These are phyloP conservation scores for Aspergillus fructus DNA, from an alignment of 2,329 filamentous ascomycete genomes.

Conservation along the genomic window DNA sequence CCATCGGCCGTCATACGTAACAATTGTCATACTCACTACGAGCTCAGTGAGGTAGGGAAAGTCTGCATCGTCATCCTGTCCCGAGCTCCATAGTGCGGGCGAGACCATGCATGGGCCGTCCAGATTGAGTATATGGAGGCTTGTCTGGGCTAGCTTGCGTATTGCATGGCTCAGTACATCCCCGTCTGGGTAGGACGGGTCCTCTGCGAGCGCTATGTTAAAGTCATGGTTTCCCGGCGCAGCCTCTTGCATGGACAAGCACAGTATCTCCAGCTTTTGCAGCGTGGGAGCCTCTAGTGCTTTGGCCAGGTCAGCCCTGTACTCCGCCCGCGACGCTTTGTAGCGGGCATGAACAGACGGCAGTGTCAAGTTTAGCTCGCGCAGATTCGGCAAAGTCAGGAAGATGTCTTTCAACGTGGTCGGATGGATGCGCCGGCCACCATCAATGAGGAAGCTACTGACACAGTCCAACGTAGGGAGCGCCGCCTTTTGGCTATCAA, in stretches of 20 bases:
- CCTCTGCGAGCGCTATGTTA: not conserved
- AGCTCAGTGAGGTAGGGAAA: not conserved
- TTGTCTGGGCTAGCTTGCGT: not conserved
- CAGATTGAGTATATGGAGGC: not conserved
- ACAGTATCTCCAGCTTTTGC: not conserved
- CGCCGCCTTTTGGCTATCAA: not conserved
- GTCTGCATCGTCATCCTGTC: not conserved
- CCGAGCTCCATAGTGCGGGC: not conserved
- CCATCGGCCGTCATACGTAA: conserved; percentile 6
- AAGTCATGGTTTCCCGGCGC: not conserved
- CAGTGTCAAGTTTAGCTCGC: not conserved
- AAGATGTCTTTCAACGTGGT: not conserved
- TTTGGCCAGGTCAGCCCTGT: not conserved
- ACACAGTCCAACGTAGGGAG: not conserved
- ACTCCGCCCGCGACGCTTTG: not conserved
- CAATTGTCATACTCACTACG: not conserved
- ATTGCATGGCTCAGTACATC: not conserved
- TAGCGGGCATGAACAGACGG: not conserved
- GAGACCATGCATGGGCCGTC: not conserved
- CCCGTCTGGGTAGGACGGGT: not conserved
- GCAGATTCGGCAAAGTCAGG: not conserved
- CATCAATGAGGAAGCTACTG: not conserved
- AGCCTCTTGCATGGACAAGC: not conserved
- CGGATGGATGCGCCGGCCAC: not conserved
- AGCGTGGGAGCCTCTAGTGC: not conserved